Percentiles rank a stretch among this genome's conserved stretches.
Evolutionary conservation across 1,284 basidiomycete species (phyloP).

Genomic region (Golubevia pallescens): DNA sequence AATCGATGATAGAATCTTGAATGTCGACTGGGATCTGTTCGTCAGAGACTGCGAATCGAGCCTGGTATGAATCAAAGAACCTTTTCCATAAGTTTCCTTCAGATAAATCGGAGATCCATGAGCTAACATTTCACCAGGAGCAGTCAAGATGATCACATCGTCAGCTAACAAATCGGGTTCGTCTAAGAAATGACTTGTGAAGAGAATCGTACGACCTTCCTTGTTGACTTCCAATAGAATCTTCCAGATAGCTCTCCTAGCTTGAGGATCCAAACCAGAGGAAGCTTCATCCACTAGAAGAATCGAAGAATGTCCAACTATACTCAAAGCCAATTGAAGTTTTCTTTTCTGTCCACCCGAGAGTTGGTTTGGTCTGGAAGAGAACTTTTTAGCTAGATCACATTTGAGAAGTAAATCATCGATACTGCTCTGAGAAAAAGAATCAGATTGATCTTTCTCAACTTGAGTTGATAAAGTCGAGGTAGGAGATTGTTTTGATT

Average conservation of each 20-base stretch:
- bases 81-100: slow-evolving; percentile 76
- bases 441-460: too few relatives aligned
- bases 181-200: slow-evolving; percentile 77
- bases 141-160: slow-evolving; percentile 75
- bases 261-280: slow-evolving; percentile 79
- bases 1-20: slow-evolving; percentile 61
- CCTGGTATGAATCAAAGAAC: slow-evolving; percentile 69
- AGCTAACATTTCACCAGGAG: slow-evolving; percentile 77
- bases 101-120: slow-evolving; percentile 76
- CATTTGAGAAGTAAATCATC: slow-evolving; percentile 72
- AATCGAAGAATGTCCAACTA: slow-evolving; percentile 77
- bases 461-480: too few relatives aligned
- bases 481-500: slow-evolving; percentile 6
- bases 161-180: slow-evolving; percentile 81
- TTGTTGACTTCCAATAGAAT: slow-evolving; percentile 72
- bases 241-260: slow-evolving; percentile 77
- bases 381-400: slow-evolving; percentile 74
- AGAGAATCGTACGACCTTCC: slow-evolving; percentile 72
- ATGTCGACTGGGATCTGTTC: slow-evolving; percentile 66
- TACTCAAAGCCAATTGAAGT: slow-evolving; percentile 77
- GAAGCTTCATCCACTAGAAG: slow-evolving; percentile 77
- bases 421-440: slow-evolving; percentile 27
- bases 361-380: slow-evolving; percentile 73
- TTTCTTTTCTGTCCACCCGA: slow-evolving; percentile 83
- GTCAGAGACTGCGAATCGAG: slow-evolving; percentile 3